A percentile compares a stretch with the other conserved stretches of the same genome.
Conservation (phyloP, 306 rosid genomes). For the Crotalaria pallida region DNA sequence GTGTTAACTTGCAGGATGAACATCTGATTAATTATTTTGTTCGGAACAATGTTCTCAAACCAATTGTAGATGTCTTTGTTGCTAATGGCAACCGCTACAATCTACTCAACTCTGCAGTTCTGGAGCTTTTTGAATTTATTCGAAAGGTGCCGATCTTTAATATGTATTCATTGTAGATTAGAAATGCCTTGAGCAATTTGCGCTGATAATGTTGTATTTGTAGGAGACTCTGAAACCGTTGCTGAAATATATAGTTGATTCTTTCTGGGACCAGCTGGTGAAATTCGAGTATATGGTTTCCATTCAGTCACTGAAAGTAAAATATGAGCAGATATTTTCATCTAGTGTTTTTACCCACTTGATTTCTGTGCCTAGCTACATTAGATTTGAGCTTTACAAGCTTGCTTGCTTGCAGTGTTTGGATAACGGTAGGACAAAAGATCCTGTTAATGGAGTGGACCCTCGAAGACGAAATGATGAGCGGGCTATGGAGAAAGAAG, state of each 20-base stretch:
- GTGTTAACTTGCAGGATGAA: slow-evolving; percentile 75
- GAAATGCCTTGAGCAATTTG: slow-evolving; percentile 9
- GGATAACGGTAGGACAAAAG: slow-evolving; percentile 64
- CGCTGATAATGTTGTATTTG: slow-evolving; percentile 22
- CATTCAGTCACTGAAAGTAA: slow-evolving; percentile 64
- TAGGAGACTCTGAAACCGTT: slow-evolving; percentile 75
- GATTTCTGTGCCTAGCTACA: neutral
- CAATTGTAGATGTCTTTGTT: slow-evolving; percentile 73
- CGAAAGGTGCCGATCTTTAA: slow-evolving; percentile 53
- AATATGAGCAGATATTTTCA: slow-evolving; percentile 80
- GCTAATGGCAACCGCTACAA: slow-evolving; percentile 91
- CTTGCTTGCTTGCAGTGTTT: slow-evolving; percentile 53
- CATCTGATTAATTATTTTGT: slow-evolving; percentile 71
- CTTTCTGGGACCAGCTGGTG: slow-evolving; percentile 79
- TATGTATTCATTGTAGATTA: slow-evolving; percentile 9
- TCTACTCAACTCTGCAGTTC: slow-evolving; percentile 84
- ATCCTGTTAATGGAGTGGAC: slow-evolving; percentile 43
- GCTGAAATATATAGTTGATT: slow-evolving; percentile 62
- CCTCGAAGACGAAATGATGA: slow-evolving; percentile 75
- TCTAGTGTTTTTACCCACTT: neutral
- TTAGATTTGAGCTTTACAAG: slow-evolving; percentile 18
- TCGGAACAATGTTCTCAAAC: slow-evolving; percentile 76
- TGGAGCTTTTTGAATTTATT: slow-evolving; percentile 85
- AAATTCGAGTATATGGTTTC: slow-evolving; percentile 65
- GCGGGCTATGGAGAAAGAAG: slow-evolving; percentile 88